Evolutionary conservation across 1,139 yeast species (phyloP), one percentile per base, ranked within the genome.

Genomic region (Candida glucosophila): DNA sequence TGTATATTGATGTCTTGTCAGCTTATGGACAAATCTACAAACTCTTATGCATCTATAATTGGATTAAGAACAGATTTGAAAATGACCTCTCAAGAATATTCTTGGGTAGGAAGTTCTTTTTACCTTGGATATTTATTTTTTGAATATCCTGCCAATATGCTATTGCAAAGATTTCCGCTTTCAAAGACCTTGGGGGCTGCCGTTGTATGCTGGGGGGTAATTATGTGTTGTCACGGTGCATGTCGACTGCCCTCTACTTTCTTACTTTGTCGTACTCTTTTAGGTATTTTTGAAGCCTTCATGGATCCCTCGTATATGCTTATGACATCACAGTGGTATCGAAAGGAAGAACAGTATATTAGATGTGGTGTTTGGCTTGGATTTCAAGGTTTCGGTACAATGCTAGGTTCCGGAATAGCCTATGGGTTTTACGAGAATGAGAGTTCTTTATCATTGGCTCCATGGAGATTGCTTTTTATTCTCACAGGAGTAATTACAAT

Each of bases 21-120:
- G 46, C 71, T 63, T 31, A 70, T 76, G 73, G 85, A 77, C 43
- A 77, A 77, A 40, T 49, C 59, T 8, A 53, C 80, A 10, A 68
- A 59, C 21, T 55, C 74, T 10, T 67, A 64, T 29, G 81, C 81
- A 4, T 65, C 82, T 1, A 63, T 77, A 25, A 58, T 73, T 57
- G 81, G 80, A 3, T 52, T 75, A 22, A 47, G 60, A 32, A 43
- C 41, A 4, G 71, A 65, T 30, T 49, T 67, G 29, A 33, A 58
- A 5, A 67, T 72, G 75, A 41, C 37, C 9, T 72, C 73, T 15
- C 43, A 55, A 25, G 55, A 54, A 47, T 73, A 71, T 40, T 54
- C 72, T 3, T 72, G 76, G 76, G 55, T 59, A 10, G 76, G 73
- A 20, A 54, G 73, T 8, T 57, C 73, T 1, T 72, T 71, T 34